A percentile compares a stretch with the other conserved stretches of the same genome.
These are phyloP conservation scores for Podospora conica DNA, from an alignment of 495 filamentous ascomycete genomes.

Conservation along the genomic window DNA sequence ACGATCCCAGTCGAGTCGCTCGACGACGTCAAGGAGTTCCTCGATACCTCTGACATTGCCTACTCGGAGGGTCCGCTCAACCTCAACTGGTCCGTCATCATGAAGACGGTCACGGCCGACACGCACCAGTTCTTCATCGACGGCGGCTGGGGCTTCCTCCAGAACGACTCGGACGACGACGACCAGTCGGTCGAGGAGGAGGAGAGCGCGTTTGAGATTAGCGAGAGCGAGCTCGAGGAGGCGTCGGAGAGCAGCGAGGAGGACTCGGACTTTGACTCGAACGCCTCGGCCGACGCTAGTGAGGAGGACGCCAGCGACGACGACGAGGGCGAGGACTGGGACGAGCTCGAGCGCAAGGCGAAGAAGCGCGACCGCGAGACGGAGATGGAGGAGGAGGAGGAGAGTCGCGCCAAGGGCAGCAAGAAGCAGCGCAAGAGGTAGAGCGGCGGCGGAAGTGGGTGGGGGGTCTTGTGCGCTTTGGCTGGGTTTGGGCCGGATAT, in stretches of 20 bases:
- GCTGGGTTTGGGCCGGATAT: not conserved
- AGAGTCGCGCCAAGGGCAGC: conserved; percentile 13
- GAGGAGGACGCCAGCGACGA: conserved; percentile 60
- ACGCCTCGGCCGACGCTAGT: conserved; percentile 72
- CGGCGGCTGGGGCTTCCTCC: conserved; percentile 92
- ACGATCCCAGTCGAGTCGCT: conserved; percentile 95
- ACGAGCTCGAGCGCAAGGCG: conserved; percentile 85
- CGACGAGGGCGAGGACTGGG: conserved; percentile 86
- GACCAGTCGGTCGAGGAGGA: conserved; percentile 66
- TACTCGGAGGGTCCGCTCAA: conserved; percentile 95
- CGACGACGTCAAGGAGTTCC: conserved; percentile 95
- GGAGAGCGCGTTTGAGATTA: conserved; percentile 87
- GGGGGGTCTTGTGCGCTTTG: not conserved
- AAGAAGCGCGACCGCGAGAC: conserved; percentile 79
- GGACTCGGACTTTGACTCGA: conserved; percentile 87
- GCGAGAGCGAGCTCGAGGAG: conserved; percentile 72
- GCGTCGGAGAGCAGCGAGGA: conserved; percentile 78
- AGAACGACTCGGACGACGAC: conserved; percentile 81
- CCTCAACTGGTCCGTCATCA: conserved; percentile 97
- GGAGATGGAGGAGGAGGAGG: conserved; percentile 62
- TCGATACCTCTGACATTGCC: conserved; percentile 89
- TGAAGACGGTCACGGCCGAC: conserved; percentile 95
- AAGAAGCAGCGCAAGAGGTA: conserved; percentile 43
- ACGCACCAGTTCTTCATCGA: conserved; percentile 92
- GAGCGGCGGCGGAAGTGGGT: not conserved